These are phyloP conservation scores for Epichloe gansuensis DNA, from an alignment of 2,329 filamentous ascomycete genomes.

Conservation along the genomic window DNA sequence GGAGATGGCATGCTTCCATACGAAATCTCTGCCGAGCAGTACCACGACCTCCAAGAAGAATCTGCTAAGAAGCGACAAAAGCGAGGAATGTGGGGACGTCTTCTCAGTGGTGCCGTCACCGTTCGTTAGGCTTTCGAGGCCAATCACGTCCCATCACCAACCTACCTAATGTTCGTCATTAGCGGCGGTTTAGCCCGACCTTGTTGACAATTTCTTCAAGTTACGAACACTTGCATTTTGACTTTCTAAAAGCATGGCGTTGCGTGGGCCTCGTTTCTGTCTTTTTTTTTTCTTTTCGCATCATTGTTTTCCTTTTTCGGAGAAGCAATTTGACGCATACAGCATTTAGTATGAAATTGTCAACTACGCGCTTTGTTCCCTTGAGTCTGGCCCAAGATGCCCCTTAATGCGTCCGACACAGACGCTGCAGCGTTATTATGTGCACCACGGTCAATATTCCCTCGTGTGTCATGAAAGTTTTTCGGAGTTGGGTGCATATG, in stretches of 20 bases:
- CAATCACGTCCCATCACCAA: too few relatives aligned
- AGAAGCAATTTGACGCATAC: not conserved
- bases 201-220: not conserved
- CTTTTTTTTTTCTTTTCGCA: not conserved
- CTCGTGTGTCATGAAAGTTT: not conserved
- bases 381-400: not conserved
- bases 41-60: constrained; percentile 35
- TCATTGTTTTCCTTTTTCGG: not conserved
- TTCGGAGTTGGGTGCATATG: not conserved
- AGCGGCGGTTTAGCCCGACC: not conserved
- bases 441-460: not conserved
- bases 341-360: not conserved
- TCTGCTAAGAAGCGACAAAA: constrained; percentile 35
- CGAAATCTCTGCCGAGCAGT: constrained; percentile 41
- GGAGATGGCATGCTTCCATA: constrained; percentile 34
- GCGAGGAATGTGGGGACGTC: constrained; percentile 39
- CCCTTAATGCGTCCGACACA: constrained; percentile 4
- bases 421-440: constrained; percentile 4
- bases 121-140: constrained; percentile 18
- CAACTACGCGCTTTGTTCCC: not conserved
- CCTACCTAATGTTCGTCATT: not conserved
- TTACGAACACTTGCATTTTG: not conserved
- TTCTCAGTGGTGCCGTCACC: constrained; percentile 34
- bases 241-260: constrained; percentile 8
- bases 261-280: constrained; percentile 1